Evolutionary conservation across 352 stramenopile genomes (phyloP).

Genomic region (Globisporangium nodosum): DNA sequence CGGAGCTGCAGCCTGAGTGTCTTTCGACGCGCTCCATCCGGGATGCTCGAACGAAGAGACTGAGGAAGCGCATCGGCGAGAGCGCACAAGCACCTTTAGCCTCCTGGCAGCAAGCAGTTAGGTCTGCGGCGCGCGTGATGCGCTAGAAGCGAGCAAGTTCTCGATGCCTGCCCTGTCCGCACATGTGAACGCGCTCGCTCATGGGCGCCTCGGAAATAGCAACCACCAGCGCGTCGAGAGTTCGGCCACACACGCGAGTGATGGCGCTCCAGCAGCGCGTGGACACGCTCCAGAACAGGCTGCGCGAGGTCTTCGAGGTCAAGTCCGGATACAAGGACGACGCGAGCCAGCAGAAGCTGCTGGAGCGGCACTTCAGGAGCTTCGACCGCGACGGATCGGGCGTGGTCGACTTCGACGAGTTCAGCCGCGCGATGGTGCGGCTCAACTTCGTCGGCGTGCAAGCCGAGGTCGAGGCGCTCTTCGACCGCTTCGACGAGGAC

Average conservation of each 20-base stretch:
- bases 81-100: too few species aligned
- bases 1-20: too few species aligned
- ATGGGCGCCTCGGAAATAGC: not conserved
- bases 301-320: constrained; percentile 62
- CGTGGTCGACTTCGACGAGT: constrained; percentile 85
- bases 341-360: constrained; percentile 35
- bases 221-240: not conserved
- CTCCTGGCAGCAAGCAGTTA: too few species aligned
- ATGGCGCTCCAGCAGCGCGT: constrained; percentile 24
- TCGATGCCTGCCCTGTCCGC: too few species aligned
- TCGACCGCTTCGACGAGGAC: constrained; percentile 87
- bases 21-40: too few species aligned
- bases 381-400: constrained; percentile 76
- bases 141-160: too few species aligned
- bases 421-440: constrained; percentile 74
- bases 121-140: too few species aligned
- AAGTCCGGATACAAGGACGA: constrained; percentile 70
- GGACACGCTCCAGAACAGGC: constrained; percentile 44
- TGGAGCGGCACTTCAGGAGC: constrained; percentile 65
- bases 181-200: too few species aligned
- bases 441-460: constrained; percentile 90
- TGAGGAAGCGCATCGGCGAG: too few species aligned
- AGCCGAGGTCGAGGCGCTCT: constrained; percentile 77
- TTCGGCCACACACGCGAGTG: too few species aligned
- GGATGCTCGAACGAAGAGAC: too few species aligned